Percentiles rank a stretch among this genome's conserved stretches.
Conservation (phyloP, 768 basidiomycete species). For the Coprinopsis sp. region DNA sequence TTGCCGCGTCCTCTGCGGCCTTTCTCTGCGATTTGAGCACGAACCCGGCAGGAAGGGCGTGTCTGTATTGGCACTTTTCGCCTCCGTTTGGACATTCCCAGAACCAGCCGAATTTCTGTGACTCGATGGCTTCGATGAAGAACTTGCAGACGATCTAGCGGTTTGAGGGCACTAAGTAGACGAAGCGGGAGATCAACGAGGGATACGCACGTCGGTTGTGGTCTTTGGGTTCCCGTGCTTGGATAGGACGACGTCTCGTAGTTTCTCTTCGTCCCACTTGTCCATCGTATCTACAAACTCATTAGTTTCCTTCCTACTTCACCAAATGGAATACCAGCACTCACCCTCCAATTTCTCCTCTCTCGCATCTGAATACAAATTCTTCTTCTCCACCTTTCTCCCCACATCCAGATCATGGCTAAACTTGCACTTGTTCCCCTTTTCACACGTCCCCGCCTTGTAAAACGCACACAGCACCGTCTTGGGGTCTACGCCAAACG, state of each 20-base stretch:
- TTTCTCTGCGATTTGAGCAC: constrained; percentile 93
- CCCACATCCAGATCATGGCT: constrained; percentile 89
- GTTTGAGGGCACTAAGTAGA: no score
- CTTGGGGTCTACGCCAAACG: constrained; percentile 96
- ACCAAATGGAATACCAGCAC: constrained; percentile 17
- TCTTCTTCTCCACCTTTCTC: constrained; percentile 92
- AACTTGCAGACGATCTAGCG: constrained; percentile 96
- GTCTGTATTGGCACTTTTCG: constrained; percentile 86
- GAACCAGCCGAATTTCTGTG: constrained; percentile 93
- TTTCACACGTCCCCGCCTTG: constrained; percentile 91
- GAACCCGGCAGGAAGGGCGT: constrained; percentile 94
- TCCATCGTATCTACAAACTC: constrained; percentile 84
- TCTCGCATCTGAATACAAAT: constrained; percentile 84
- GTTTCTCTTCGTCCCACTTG: constrained; percentile 93
- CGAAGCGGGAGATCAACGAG: neutral
- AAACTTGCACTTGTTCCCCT: constrained; percentile 95
- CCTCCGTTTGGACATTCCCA: constrained; percentile 87
- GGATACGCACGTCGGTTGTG: constrained; percentile 73
- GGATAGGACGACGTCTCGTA: constrained; percentile 79
- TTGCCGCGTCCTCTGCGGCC: constrained; percentile 85
- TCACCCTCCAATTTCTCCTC: constrained; percentile 75
- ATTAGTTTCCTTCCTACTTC: neutral
- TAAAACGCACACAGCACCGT: constrained; percentile 87
- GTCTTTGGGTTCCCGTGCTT: constrained; percentile 90
- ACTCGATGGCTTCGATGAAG: constrained; percentile 96